These are phyloP conservation scores for Hemileia vastatrix DNA, from an alignment of 1,284 basidiomycete species.

Conservation along the genomic window DNA sequence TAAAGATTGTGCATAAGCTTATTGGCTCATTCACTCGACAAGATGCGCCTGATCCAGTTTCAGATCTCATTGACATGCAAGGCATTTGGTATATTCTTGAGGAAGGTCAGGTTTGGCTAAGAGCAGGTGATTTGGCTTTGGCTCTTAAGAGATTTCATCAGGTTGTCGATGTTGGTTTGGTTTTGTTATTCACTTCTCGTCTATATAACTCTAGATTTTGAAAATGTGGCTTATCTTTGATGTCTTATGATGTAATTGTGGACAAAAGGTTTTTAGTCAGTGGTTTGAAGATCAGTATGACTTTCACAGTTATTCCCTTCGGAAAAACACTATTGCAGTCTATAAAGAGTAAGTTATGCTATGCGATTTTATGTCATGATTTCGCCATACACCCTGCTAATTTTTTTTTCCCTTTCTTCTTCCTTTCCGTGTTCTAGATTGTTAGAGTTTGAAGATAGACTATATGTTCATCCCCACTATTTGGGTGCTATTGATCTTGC, in stretches of 20 bases:
- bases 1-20: conserved; percentile 23
- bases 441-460: conserved; percentile 17
- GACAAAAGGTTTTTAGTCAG: conserved; percentile 4
- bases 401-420: background rate
- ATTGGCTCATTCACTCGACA: conserved; percentile 51
- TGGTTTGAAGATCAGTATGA: conserved; percentile 81
- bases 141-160: conserved; percentile 79
- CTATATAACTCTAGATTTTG: background rate
- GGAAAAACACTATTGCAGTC: conserved; percentile 75
- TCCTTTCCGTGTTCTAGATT: background rate
- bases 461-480: conserved; percentile 7
- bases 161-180: conserved; percentile 57
- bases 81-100: conserved; percentile 78
- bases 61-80: conserved; percentile 93
- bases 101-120: conserved; percentile 63
- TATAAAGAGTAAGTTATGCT: conserved; percentile 53
- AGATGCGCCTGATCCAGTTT: conserved; percentile 64
- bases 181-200: background rate
- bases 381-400: no score
- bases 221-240: background rate
- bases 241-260: background rate
- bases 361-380: background rate
- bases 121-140: conserved; percentile 59
- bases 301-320: conserved; percentile 89
- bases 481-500: conserved; percentile 9